phyloP scores from a whole-genome alignment of 164 flowering plant genomes.

The Macadamia tetraphylla region DNA sequence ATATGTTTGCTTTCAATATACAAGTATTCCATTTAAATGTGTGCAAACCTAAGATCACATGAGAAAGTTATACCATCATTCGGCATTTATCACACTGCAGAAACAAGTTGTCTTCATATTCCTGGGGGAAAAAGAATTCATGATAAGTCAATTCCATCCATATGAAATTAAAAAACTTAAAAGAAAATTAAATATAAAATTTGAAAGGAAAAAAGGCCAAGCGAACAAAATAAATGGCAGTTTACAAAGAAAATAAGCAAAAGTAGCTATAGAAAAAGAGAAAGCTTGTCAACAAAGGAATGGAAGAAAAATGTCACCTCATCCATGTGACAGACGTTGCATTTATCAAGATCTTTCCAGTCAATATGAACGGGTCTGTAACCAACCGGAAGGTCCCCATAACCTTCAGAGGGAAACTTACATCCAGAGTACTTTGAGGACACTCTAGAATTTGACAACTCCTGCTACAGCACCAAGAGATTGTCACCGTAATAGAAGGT shows the following conservation, averaged over 20 bases:
- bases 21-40: background rate
- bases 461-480: constrained; percentile 34
- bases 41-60: background rate
- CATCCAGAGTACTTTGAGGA: constrained; percentile 29
- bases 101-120: constrained; percentile 85
- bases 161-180: background rate
- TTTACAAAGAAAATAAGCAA: background rate
- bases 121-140: constrained; percentile 36
- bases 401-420: constrained; percentile 36
- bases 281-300: constrained; percentile 5
- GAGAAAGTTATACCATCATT: constrained; percentile 72
- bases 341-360: constrained; percentile 95
- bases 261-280: background rate
- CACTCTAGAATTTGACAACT: constrained; percentile 36
- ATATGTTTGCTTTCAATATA: background rate
- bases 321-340: constrained; percentile 99
- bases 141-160: constrained; percentile 12
- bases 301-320: constrained; percentile 48
- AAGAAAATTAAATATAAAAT: background rate
- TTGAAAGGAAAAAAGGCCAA: background rate
- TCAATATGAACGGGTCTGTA: constrained; percentile 78
- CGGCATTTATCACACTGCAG: constrained; percentile 97
- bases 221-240: background rate
- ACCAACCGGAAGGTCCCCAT: constrained; percentile 45
- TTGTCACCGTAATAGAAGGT: background rate